Percentiles rank a stretch among this genome's conserved stretches.
These are phyloP conservation scores for Polytrichum formosum DNA, from an alignment of 225 moss, liverwort and hornwort genomes.

Conservation along the genomic window DNA sequence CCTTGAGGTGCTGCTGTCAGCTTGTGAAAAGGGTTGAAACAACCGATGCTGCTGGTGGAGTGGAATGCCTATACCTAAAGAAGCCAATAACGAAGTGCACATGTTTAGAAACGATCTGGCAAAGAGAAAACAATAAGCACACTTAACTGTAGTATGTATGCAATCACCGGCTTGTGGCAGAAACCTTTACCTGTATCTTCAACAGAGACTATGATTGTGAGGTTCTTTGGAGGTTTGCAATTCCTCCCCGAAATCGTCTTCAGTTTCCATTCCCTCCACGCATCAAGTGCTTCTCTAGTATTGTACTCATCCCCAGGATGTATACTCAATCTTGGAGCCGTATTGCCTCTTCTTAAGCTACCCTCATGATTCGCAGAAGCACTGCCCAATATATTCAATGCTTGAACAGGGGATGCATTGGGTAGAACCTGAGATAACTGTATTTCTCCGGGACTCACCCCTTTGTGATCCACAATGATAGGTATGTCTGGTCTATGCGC, in stretches of 20 bases:
- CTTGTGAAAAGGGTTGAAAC: constrained; percentile 88
- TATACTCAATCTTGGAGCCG: constrained; percentile 83
- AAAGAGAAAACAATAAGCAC: not conserved
- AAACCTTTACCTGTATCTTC: constrained; percentile 72
- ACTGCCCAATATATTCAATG: constrained; percentile 4
- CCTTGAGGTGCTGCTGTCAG: constrained; percentile 85
- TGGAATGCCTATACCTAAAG: constrained; percentile 79
- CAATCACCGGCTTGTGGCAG: not conserved
- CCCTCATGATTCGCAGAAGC: constrained; percentile 11
- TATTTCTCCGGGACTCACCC: constrained; percentile 12
- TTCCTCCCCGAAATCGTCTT: constrained; percentile 23
- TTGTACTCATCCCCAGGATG: constrained; percentile 58
- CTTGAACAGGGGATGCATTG: constrained; percentile 21
- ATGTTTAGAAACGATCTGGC: not conserved
- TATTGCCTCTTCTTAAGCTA: constrained; percentile 37
- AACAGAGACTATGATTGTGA: constrained; percentile 73
- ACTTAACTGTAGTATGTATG: too few relatives aligned
- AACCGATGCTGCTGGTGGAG: constrained; percentile 63
- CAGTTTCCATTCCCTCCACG: constrained; percentile 69
- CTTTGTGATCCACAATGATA: constrained; percentile 15
- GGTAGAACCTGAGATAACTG: constrained; percentile 46
- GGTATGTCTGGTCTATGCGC: constrained; percentile 24
- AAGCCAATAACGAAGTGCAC: not conserved
- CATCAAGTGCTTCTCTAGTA: constrained; percentile 46
- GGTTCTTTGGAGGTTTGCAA: constrained; percentile 28